These are phyloP conservation scores for Areca catechu DNA, from an alignment of 176 grass and related monocot species.

Conservation along the genomic window DNA sequence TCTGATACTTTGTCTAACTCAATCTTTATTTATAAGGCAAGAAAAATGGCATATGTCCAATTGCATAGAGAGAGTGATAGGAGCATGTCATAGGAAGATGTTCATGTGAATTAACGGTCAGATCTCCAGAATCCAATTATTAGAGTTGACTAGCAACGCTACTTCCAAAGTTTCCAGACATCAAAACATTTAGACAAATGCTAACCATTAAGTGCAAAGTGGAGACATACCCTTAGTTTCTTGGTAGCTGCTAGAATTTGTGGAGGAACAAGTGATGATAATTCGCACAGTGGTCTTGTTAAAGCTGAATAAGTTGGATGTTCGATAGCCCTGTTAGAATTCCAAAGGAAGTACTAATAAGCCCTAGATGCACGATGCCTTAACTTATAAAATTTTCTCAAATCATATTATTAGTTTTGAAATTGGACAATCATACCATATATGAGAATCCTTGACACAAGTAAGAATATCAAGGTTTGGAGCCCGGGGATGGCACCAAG, in stretches of 20 bases:
- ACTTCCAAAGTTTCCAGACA: not conserved
- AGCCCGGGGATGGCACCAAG: slow-evolving; percentile 97
- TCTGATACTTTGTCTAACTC: too few species aligned
- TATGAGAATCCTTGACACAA: slow-evolving; percentile 99
- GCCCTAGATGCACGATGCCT: not conserved
- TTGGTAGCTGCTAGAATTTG: slow-evolving; percentile 74
- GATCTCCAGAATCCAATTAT: not conserved
- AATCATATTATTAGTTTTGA: not conserved
- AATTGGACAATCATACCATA: slow-evolving; percentile 42
- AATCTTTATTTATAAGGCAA: too few species aligned
- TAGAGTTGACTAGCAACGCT: not conserved
- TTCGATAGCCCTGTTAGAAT: slow-evolving; percentile 86
- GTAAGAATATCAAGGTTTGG: slow-evolving; percentile 99
- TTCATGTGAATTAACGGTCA: not conserved
- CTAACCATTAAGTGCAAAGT: slow-evolving; percentile 12
- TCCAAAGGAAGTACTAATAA: slow-evolving; percentile 12
- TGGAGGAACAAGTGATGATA: slow-evolving; percentile 91
- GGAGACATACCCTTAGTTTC: slow-evolving; percentile 75
- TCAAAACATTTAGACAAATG: too few species aligned
- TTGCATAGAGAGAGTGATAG: too few species aligned
- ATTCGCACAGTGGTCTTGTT: slow-evolving; percentile 88
- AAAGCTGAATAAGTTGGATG: slow-evolving; percentile 98
- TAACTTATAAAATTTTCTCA: slow-evolving; percentile 9
- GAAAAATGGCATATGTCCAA: too few species aligned
- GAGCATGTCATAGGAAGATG: not conserved